Evolutionary conservation across 768 basidiomycete species (phyloP).

Genomic region (Suillus luteus): DNA sequence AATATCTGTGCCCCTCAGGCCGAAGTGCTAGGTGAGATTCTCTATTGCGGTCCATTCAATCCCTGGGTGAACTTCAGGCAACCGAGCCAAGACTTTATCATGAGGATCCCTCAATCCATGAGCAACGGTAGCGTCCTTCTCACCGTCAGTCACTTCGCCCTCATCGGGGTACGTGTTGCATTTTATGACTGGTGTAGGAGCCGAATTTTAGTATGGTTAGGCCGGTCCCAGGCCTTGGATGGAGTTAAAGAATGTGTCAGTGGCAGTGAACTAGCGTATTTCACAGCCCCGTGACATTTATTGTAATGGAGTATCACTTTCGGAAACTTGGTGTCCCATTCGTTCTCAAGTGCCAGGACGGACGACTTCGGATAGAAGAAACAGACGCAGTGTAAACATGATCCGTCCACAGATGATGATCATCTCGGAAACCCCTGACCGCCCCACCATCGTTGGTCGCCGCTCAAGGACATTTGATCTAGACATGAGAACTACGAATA

Average conservation of each 20-base stretch:
- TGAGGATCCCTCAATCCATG: background rate
- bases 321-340: background rate
- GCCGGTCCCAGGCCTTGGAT: background rate
- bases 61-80: constrained; percentile 15
- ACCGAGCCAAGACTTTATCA: constrained; percentile 4
- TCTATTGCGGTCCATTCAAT: constrained; percentile 33
- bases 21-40: constrained; percentile 28
- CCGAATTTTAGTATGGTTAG: background rate
- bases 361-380: background rate
- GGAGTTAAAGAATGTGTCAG: no score
- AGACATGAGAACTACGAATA: background rate
- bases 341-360: background rate
- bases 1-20: constrained; percentile 21
- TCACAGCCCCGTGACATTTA: background rate
- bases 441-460: background rate
- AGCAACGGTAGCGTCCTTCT: constrained; percentile 1
- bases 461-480: background rate
- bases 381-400: background rate
- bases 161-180: constrained; percentile 6
- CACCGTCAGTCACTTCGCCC: background rate
- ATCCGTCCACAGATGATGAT: background rate
- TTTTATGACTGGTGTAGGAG: no score
- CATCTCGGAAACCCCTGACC: background rate
- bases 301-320: background rate
- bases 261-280: no score